Conservation (phyloP, 805 yeast species). For the Ogataea minuta region DNA sequence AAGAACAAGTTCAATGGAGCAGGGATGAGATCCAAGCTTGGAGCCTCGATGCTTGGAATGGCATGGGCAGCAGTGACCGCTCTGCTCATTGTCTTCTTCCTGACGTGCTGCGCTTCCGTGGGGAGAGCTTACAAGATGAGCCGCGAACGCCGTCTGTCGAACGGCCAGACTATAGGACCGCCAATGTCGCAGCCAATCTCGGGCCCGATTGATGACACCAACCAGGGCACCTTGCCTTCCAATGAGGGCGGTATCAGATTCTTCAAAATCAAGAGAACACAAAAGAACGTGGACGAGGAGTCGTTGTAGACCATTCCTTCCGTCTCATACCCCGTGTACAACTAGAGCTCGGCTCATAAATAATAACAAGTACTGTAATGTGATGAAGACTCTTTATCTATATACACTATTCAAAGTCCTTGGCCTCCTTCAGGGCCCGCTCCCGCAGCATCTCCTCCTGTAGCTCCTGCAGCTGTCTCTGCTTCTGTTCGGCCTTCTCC, state of each 20-base stretch:
- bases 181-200: conserved; percentile 17
- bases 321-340: conserved; percentile 5
- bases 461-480: conserved; percentile 22
- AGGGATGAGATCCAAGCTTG: conserved; percentile 46
- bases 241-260: conserved; percentile 67
- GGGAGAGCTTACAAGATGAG: conserved; percentile 51
- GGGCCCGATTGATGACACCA: conserved; percentile 26
- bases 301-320: conserved; percentile 18
- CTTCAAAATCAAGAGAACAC: conserved; percentile 66
- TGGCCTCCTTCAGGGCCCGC: conserved; percentile 7
- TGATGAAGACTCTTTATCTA: neutral
- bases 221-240: conserved; percentile 28
- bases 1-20: conserved; percentile 60
- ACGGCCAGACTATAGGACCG: conserved; percentile 6
- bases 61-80: conserved; percentile 69
- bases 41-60: conserved; percentile 58
- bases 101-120: conserved; percentile 50
- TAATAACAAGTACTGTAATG: neutral
- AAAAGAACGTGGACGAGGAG: conserved; percentile 41
- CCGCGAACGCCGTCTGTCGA: conserved; percentile 34
- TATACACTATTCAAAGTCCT: conserved; percentile 1
- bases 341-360: conserved; percentile 6
- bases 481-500: conserved; percentile 26
- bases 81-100: conserved; percentile 47
- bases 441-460: conserved; percentile 24